These are phyloP conservation scores for Volvox reticuliferus DNA, from an alignment of 139 green algal genomes.

Conservation along the genomic window DNA sequence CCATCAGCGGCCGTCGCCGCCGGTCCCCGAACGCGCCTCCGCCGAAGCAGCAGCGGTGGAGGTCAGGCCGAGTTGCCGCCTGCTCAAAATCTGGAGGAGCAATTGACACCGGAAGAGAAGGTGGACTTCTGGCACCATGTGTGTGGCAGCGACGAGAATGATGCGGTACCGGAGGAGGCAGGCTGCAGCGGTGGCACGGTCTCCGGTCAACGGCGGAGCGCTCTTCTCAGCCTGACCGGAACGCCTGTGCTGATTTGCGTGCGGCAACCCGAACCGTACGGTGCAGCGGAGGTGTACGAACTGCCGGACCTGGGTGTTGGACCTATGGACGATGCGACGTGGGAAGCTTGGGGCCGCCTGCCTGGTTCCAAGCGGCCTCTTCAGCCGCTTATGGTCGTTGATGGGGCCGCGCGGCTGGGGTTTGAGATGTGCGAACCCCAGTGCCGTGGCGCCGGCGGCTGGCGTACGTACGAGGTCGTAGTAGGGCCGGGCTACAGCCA, in stretches of 20 bases:
- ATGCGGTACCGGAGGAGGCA: not conserved
- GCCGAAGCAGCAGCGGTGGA: not conserved
- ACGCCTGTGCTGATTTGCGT: conserved; percentile 19
- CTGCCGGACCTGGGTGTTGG: conserved; percentile 29
- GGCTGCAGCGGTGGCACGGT: not conserved
- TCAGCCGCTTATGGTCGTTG: not conserved
- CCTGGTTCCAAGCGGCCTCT: not conserved
- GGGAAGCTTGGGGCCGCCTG: conserved; percentile 28
- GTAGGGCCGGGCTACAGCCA: conserved; percentile 14
- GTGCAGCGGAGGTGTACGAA: conserved; percentile 29
- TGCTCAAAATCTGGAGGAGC: not conserved
- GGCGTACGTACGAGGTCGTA: conserved; percentile 11
- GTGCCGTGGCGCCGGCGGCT: not conserved
- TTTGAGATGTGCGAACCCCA: not conserved
- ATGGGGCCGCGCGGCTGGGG: not conserved
- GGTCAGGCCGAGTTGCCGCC: not conserved
- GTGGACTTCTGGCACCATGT: not conserved
- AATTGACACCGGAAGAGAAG: conserved; percentile 4
- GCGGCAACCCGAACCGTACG: conserved; percentile 21
- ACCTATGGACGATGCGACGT: conserved; percentile 29
- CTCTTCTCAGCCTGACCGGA: not conserved
- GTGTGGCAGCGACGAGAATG: not conserved
- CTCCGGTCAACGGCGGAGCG: not conserved
- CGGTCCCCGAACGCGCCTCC: not conserved
- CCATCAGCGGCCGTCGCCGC: not conserved